phyloP scores from a whole-genome alignment of 2,329 filamentous ascomycete genomes.

The Colletotrichum abscissum region DNA sequence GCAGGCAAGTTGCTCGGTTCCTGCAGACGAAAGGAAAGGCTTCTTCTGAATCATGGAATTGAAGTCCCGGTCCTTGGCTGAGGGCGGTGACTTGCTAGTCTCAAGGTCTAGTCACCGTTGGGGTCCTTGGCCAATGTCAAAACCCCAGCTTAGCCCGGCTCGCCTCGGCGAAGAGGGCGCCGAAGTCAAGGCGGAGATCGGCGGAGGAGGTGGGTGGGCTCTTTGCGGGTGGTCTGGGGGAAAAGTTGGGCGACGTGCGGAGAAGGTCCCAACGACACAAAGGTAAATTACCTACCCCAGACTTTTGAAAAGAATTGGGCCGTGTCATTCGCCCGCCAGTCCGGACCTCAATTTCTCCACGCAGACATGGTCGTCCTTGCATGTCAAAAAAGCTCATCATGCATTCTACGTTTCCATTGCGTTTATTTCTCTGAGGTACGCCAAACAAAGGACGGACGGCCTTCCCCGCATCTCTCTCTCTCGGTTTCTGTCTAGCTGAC shows the following conservation, averaged over 20 bases:
- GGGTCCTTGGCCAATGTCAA: not conserved
- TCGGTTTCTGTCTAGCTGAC: not conserved
- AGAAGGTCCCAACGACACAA: constrained; percentile 11
- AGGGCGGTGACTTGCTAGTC: not conserved
- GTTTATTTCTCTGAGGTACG: not conserved
- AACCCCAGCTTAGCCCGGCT: not conserved
- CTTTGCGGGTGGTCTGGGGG: not conserved
- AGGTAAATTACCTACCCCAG: not conserved
- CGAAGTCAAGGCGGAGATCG: constrained; percentile 14
- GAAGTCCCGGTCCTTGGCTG: not conserved
- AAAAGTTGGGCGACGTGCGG: constrained; percentile 1
- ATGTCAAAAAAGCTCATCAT: not conserved
- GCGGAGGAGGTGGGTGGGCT: not conserved
- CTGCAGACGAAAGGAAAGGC: not conserved
- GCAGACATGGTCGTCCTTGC: constrained; percentile 13
- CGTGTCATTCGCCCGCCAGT: not conserved
- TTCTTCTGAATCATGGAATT: not conserved
- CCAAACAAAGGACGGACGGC: constrained; percentile 6
- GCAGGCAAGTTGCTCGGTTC: not conserved
- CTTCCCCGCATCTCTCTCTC: constrained; percentile 11
- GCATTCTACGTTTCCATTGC: not conserved
- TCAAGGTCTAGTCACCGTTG: not conserved
- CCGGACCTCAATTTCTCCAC: constrained; percentile 19
- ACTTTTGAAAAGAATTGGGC: constrained; percentile 2
- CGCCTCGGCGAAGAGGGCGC: constrained; percentile 15